Conservation (phyloP, 2,329 filamentous ascomycete genomes). For the Thermoascus crustaceus region DNA sequence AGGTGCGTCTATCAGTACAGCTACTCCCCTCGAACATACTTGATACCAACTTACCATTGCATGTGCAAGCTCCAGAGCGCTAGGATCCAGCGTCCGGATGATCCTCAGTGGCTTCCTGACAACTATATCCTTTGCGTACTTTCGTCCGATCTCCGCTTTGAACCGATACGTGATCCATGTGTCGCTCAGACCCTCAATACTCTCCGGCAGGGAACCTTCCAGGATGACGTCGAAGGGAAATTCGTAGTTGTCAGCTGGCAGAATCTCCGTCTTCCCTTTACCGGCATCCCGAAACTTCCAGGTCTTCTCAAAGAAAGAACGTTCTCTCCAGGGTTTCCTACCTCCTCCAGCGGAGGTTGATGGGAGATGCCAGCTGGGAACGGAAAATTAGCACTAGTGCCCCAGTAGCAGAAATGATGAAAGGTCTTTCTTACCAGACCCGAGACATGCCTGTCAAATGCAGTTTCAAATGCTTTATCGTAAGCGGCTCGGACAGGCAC, state of each 20-base stretch:
- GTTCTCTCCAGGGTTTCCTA: constrained; percentile 34
- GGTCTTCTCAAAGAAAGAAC: constrained; percentile 56
- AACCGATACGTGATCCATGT: constrained; percentile 84
- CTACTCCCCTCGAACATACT: no score
- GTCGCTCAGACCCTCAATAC: constrained; percentile 78
- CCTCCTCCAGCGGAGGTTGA: constrained; percentile 28
- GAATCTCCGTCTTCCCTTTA: constrained; percentile 44
- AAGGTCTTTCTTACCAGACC: constrained; percentile 50
- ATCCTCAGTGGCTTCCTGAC: constrained; percentile 71
- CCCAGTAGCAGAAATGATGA: background rate
- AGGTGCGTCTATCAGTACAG: constrained; percentile 3
- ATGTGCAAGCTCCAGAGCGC: constrained; percentile 69
- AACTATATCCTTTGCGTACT: constrained; percentile 79
- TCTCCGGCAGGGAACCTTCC: constrained; percentile 66
- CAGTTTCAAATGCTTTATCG: constrained; percentile 64
- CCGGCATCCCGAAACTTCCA: constrained; percentile 59
- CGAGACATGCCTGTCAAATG: constrained; percentile 63
- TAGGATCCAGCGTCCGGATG: constrained; percentile 67
- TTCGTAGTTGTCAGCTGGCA: constrained; percentile 71
- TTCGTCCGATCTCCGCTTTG: constrained; percentile 84
- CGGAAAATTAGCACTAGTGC: no score
- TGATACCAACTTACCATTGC: constrained; percentile 55
- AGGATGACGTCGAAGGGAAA: constrained; percentile 70
- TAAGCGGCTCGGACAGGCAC: constrained; percentile 60
- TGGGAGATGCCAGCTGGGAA: constrained; percentile 28